Base-by-base conservation (phyloP, 768 basidiomycete species). In the Lactifluus piperatus region DNA sequence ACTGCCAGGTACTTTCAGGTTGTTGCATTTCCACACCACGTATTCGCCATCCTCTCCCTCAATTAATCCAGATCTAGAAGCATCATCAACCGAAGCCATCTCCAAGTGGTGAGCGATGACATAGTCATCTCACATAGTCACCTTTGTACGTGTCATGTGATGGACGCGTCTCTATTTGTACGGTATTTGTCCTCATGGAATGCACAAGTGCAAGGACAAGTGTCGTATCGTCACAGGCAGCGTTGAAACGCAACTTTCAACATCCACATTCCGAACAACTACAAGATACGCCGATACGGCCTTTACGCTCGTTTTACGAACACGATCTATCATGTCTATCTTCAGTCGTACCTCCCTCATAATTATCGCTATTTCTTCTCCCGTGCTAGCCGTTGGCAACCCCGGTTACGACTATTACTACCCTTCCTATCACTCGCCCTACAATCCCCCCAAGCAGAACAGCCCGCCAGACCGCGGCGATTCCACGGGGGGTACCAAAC, bases 321-420 rank as follows among this genome's bases (percentile, higher is more conserved):
- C 50, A 58, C 56, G 20, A 10, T 39, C 30, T 48, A 54, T 22
- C 22, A 62, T 62, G 61, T 54, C 51, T 49, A 48, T 60, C 46
- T 29, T 62, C 32, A 36, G 30, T 54, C 58, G 46, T 41, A 48
- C 39, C 30, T 50, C 47, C 51, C 39, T 62, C 29, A 11, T 62
- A 36, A 49, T 60, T 46, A 36, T 59, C 47, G 47, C 57, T 14
- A 58, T 62, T 5, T 36, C 52, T 20, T 26, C 32, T n/a, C 51
- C 61, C 11, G 50, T 29, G 14, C 52, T 60, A 7, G 34, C 51
- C 16, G 37, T 62, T 5, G 39, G 47, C 37, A 16, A 52, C 22
- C 37, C 51, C 8, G 44, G 45, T 16, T 41, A 56, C 30, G 43
- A 48, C 26, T 46, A 60, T 14, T 37, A 56, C 13, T 37, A 56